A percentile compares a stretch with the other conserved stretches of the same genome.
These are phyloP conservation scores for Cupressus sempervirens DNA, from an alignment of 75 land plant genomes.

Conservation along the genomic window DNA sequence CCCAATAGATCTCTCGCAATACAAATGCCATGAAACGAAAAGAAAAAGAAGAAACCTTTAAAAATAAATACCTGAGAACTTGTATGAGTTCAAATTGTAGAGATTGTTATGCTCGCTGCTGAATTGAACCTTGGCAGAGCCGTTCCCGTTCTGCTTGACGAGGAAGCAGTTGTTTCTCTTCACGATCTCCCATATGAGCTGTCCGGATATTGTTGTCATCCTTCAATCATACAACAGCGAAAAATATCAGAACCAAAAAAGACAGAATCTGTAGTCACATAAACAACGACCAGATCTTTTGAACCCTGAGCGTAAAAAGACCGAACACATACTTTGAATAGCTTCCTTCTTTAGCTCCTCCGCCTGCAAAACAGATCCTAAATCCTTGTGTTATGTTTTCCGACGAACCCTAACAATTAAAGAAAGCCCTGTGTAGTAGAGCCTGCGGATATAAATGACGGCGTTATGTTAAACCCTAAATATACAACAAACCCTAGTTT, in stretches of 20 bases:
- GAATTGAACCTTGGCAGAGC: slow-evolving; percentile 60
- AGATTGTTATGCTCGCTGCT: slow-evolving; percentile 86
- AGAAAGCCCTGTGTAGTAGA: not conserved
- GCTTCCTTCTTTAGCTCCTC: not conserved
- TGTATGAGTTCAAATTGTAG: slow-evolving; percentile 79
- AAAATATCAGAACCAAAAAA: not conserved
- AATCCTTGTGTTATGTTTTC: too few relatives aligned
- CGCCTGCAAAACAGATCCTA: not conserved
- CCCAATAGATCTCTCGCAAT: not conserved
- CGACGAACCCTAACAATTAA: not conserved
- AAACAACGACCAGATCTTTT: not conserved
- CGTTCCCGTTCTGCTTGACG: slow-evolving; percentile 81
- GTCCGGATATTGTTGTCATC: slow-evolving; percentile 61
- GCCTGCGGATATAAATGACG: too few relatives aligned
- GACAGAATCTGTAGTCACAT: not conserved
- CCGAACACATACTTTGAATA: not conserved
- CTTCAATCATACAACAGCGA: not conserved
- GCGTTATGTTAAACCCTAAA: not conserved
- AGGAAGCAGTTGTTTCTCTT: slow-evolving; percentile 86
- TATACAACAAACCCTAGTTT: not conserved
- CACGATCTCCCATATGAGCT: slow-evolving; percentile 87
- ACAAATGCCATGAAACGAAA: not conserved
- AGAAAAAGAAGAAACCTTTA: not conserved
- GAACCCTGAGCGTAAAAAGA: not conserved
- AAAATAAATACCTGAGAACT: slow-evolving; percentile 56